phyloP scores from a whole-genome alignment of 164 flowering plant genomes.

The Nymphaea thermarum region DNA sequence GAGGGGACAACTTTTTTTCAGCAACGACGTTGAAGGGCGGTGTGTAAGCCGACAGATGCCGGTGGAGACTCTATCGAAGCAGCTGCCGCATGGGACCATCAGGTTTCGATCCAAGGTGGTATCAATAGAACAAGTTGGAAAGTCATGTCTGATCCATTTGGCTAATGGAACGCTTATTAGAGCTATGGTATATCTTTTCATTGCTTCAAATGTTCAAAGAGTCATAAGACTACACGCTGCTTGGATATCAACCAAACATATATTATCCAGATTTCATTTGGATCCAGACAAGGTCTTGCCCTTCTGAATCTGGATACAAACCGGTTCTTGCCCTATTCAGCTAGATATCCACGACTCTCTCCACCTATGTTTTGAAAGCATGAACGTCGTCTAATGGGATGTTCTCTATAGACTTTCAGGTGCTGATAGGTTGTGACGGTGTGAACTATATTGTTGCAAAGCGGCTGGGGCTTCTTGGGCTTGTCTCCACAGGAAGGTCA shows the following conservation, averaged over 20 bases:
- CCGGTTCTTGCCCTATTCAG: too few species aligned
- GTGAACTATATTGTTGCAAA: conserved; percentile 35
- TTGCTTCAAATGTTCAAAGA: not conserved
- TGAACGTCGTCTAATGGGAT: too few species aligned
- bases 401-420: conserved; percentile 5
- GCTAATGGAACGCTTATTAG: conserved; percentile 52
- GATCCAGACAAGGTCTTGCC: too few species aligned
- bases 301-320: too few species aligned
- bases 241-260: too few species aligned
- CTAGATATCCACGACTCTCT: not conserved
- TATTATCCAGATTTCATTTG: too few species aligned
- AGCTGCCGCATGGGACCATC: conserved; percentile 62
- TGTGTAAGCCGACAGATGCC: conserved; percentile 39
- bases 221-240: too few species aligned
- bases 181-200: conserved; percentile 39
- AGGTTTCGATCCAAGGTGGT: conserved; percentile 65
- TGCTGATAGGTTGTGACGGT: conserved; percentile 44
- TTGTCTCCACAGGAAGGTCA: conserved; percentile 25
- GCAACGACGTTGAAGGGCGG: conserved; percentile 35
- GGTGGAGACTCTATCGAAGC: conserved; percentile 41
- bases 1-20: conserved; percentile 3
- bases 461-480: conserved; percentile 30
- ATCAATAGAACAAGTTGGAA: conserved; percentile 38
- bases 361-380: not conserved
- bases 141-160: conserved; percentile 46